phyloP scores from a whole-genome alignment of 352 stramenopile genomes.

The Phytophthora vignae region DNA sequence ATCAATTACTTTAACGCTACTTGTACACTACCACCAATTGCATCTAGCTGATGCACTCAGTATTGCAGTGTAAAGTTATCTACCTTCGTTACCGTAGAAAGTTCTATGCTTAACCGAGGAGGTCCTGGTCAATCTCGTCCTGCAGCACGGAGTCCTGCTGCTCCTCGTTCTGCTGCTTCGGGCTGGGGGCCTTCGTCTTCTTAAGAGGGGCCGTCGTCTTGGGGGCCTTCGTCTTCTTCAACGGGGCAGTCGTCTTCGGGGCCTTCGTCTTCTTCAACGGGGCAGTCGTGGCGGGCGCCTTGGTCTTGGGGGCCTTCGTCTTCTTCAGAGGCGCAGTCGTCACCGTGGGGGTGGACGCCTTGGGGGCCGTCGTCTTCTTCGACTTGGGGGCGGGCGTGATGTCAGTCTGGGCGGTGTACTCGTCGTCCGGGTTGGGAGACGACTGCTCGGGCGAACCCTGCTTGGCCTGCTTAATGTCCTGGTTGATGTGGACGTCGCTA shows the following conservation, averaged over 20 bases:
- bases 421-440: not conserved
- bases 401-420: not conserved
- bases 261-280: not conserved
- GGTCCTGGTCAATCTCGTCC: too few species aligned
- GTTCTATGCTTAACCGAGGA: too few species aligned
- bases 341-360: too few species aligned
- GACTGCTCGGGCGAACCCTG: not conserved
- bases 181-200: not conserved
- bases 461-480: conserved; percentile 13
- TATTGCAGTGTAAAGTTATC: conserved; percentile 4
- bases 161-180: not conserved
- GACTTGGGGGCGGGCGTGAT: too few species aligned
- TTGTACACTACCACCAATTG: not conserved
- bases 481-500: conserved; percentile 31
- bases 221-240: not conserved
- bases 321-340: not conserved
- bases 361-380: too few species aligned
- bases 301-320: conserved; percentile 6
- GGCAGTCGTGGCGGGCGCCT: too few species aligned
- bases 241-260: not conserved
- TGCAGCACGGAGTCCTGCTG: too few species aligned
- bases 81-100: conserved; percentile 24
- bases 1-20: conserved; percentile 8
- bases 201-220: too few species aligned
- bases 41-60: too few species aligned